Conservation (phyloP, 352 stramenopile genomes). For the Halophytophthora polymorphica region DNA sequence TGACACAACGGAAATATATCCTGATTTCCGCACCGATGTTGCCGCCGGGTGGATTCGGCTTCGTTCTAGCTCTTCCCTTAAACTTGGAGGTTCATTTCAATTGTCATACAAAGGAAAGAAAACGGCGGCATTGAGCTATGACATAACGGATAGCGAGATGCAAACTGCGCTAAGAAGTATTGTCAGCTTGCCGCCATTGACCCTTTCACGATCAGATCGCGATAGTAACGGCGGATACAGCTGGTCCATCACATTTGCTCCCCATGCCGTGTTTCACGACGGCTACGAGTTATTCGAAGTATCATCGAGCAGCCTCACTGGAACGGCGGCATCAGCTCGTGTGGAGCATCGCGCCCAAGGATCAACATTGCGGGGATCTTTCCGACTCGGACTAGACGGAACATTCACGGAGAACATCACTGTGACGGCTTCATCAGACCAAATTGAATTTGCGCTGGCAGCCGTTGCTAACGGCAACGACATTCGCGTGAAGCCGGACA, state of each 20-base stretch:
- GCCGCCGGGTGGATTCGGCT: conserved; percentile 27
- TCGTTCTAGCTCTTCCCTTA: conserved; percentile 20
- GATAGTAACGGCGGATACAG: conserved; percentile 34
- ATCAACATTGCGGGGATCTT: conserved; percentile 19
- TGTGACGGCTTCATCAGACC: conserved; percentile 8
- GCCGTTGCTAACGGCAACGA: conserved; percentile 2
- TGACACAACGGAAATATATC: conserved; percentile 15
- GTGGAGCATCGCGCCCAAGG: conserved; percentile 11
- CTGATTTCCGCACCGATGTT: conserved; percentile 23
- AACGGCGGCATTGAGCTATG: conserved; percentile 40
- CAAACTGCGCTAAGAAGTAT: background rate
- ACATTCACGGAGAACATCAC: conserved; percentile 16
- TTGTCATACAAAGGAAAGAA: conserved; percentile 30
- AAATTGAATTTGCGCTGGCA: conserved; percentile 23
- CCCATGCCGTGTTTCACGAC: conserved; percentile 1
- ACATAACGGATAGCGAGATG: conserved; percentile 13
- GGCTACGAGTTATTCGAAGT: conserved; percentile 26
- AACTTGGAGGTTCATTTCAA: conserved; percentile 31
- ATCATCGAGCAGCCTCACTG: conserved; percentile 14
- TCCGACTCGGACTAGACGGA: conserved; percentile 23
- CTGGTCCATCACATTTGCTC: conserved; percentile 37
- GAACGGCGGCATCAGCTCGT: conserved; percentile 7
- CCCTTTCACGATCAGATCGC: conserved; percentile 21
- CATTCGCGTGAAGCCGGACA: background rate
- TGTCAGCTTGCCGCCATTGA: conserved; percentile 2